These are phyloP conservation scores for Fusarium armeniacum DNA, from an alignment of 2,329 filamentous ascomycete genomes.

Conservation along the genomic window DNA sequence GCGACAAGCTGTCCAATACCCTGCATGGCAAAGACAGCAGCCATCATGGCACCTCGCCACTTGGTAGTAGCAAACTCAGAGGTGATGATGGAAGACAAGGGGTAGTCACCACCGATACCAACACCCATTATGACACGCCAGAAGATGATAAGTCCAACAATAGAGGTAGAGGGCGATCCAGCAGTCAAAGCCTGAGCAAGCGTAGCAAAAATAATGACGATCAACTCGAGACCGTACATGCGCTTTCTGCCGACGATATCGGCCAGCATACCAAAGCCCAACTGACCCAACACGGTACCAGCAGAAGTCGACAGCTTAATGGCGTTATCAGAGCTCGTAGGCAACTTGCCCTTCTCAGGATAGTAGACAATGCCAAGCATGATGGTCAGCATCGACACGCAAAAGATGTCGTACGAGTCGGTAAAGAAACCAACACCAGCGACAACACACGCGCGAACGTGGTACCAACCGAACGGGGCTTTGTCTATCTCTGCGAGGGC, in stretches of 20 bases:
- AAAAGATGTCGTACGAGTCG: conserved; percentile 87
- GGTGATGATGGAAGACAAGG: conserved; percentile 85
- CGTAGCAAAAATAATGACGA: conserved; percentile 84
- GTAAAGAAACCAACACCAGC: conserved; percentile 92
- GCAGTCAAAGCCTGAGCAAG: conserved; percentile 78
- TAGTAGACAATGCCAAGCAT: conserved; percentile 87
- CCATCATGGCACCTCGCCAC: conserved; percentile 91
- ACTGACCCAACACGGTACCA: conserved; percentile 86
- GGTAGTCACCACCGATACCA: conserved; percentile 73
- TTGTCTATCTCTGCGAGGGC: conserved; percentile 87
- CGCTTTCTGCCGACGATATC: conserved; percentile 82
- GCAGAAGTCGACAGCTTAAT: conserved; percentile 89
- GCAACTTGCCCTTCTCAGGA: conserved; percentile 70
- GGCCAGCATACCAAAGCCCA: conserved; percentile 82
- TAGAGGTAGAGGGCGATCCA: conserved; percentile 72
- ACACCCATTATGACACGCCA: conserved; percentile 81
- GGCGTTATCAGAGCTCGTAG: conserved; percentile 77
- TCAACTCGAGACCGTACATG: conserved; percentile 81
- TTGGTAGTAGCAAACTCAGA: conserved; percentile 87
- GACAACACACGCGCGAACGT: conserved; percentile 81
- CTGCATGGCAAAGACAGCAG: conserved; percentile 88
- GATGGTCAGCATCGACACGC: conserved; percentile 77
- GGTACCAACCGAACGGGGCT: conserved; percentile 87
- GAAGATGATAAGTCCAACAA: conserved; percentile 79
- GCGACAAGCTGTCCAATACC: conserved; percentile 84